Percentiles rank a stretch among this genome's conserved stretches.
Conservation (phyloP, 2,329 filamentous ascomycete genomes). For the Penicillium vulpinum region DNA sequence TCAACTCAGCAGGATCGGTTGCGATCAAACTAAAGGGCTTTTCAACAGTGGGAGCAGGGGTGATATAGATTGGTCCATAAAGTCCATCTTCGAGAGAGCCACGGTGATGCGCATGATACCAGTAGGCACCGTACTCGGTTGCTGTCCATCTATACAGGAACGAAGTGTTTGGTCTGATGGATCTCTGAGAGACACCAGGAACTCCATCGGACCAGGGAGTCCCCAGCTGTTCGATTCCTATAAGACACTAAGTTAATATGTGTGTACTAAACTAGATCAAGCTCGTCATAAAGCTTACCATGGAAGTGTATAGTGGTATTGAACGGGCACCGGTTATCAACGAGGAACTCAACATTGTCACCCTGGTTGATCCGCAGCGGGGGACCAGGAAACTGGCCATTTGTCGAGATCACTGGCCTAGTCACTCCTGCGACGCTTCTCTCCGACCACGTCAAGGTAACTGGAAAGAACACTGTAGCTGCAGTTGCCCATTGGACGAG, state of each 20-base stretch:
- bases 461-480: conserved; percentile 20
- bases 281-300: conserved; percentile 16
- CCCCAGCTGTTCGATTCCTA: conserved; percentile 42
- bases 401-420: conserved; percentile 29
- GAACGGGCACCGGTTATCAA: conserved; percentile 32
- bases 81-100: conserved; percentile 62
- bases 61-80: conserved; percentile 57
- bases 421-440: conserved; percentile 24
- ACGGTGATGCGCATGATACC: conserved; percentile 60
- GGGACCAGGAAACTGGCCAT: conserved; percentile 33
- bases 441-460: conserved; percentile 28
- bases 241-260: background rate
- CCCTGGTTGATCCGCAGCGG: conserved; percentile 28
- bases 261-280: background rate
- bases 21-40: conserved; percentile 33
- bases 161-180: conserved; percentile 50
- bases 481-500: conserved; percentile 16
- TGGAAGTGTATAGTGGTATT: conserved; percentile 35
- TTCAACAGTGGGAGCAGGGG: conserved; percentile 24
- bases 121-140: conserved; percentile 59
- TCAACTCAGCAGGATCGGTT: conserved; percentile 33
- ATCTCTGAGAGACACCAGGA: conserved; percentile 56
- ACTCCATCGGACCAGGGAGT: conserved; percentile 64
- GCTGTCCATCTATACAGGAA: conserved; percentile 60
- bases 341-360: conserved; percentile 31